A percentile compares a stretch with the other conserved stretches of the same genome.
phyloP scores from a whole-genome alignment of 768 basidiomycete species.

The Austroboletus festivus region DNA sequence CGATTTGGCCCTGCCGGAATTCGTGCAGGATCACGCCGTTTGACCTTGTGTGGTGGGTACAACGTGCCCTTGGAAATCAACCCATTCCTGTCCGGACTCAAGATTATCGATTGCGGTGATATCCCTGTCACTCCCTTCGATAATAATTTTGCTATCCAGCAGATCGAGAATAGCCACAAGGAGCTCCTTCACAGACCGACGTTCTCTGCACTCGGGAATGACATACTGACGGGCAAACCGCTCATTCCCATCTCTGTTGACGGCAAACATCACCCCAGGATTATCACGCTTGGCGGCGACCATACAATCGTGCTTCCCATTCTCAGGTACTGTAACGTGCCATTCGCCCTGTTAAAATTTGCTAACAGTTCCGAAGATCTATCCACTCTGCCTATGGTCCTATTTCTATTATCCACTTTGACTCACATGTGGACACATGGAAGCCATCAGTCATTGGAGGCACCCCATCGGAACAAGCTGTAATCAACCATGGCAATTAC shows the following conservation, averaged over 20 bases:
- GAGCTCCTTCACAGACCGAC: slow-evolving; percentile 61
- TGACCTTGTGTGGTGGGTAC: slow-evolving; percentile 75
- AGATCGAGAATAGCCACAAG: slow-evolving; percentile 74
- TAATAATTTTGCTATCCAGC: slow-evolving; percentile 67
- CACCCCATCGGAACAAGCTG: slow-evolving; percentile 65
- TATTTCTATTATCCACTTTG: slow-evolving; percentile 83
- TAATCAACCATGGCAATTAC: slow-evolving; percentile 86
- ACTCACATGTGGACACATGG: slow-evolving; percentile 82
- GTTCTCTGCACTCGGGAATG: slow-evolving; percentile 61
- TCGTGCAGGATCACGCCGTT: slow-evolving; percentile 70
- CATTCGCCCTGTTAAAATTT: no score
- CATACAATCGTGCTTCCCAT: slow-evolving; percentile 77
- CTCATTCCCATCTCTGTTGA: slow-evolving; percentile 62
- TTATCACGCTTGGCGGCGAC: slow-evolving; percentile 85
- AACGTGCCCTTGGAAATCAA: slow-evolving; percentile 73
- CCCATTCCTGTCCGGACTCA: slow-evolving; percentile 66
- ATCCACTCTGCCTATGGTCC: slow-evolving; percentile 75
- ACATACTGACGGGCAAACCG: slow-evolving; percentile 54
- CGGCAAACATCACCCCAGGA: slow-evolving; percentile 71
- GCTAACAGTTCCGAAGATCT: no score
- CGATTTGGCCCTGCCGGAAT: slow-evolving; percentile 85
- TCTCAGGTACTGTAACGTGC: slow-evolving; percentile 34
- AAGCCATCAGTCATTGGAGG: slow-evolving; percentile 73
- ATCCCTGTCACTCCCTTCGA: slow-evolving; percentile 79
- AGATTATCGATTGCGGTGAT: slow-evolving; percentile 74